Evolutionary conservation across 495 filamentous ascomycete species (phyloP), one percentile per base, ranked within the genome.

Genomic region (Xylaria grammica): DNA sequence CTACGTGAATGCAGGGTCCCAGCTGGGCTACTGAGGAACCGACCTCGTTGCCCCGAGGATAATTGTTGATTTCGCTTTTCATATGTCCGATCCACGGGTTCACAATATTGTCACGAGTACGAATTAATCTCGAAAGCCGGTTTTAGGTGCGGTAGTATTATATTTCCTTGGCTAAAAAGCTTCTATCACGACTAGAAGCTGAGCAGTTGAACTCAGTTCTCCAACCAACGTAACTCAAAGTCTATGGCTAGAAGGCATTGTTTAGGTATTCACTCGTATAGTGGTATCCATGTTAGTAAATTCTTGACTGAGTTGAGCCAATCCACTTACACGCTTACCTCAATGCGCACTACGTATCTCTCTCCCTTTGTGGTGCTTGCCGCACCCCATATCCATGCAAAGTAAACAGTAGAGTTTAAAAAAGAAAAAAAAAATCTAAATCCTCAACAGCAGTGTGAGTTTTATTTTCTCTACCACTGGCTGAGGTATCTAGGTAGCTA

Each of bases 241-340:
- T 54, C 27, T n/a, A 36, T 36, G 2, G 22, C 27, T 11, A 56
- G 13, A 22, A 56, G 53, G n/a, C 4, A 19, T 40, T 24, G 20
- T 42, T 42, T 19, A 27, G 53, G n/a, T n/a, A n/a, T n/a, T n/a
- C n/a, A n/a, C n/a, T 56, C 32, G 34, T 26, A 56, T 34, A 56
- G 22, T 5, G 32, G n/a, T 6, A 27, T 27, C 5, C 22, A 45
- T 19, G n/a, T 30, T 44, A 29, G 38, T 45, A 58, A 58, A 58
- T 20, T 44, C 38, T 38, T 34, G 54, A 15, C 15, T 45, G n/a
- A 20, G 36, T 20, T 58, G 26, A 26, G 36, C 20, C 38, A 30
- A 11, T 56, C 34, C 15, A 26, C 11, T 45, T 45, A 58, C 38
- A 32, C 24, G 24, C 26, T 44, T 24, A 30, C 54, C 38, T 38